These are phyloP conservation scores for Aureobasidium sp. DNA, from an alignment of 2,329 filamentous ascomycete genomes.

Conservation along the genomic window DNA sequence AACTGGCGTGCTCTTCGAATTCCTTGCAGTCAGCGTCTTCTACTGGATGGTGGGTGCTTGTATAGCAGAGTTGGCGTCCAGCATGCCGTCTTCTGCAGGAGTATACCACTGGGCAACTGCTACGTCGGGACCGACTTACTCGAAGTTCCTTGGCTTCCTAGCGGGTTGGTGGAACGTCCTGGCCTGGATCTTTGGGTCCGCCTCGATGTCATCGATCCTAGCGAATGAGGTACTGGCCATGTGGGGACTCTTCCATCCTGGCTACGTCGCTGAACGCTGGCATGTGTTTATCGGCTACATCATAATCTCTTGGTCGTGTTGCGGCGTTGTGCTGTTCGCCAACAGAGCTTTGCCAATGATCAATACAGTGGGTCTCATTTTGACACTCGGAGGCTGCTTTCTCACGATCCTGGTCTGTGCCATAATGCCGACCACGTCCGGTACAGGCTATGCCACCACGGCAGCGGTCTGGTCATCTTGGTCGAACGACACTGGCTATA, in stretches of 20 bases:
- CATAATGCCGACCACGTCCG: constrained; percentile 45
- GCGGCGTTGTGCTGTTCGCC: constrained; percentile 44
- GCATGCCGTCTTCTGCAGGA: constrained; percentile 30
- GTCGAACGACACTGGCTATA: constrained; percentile 36
- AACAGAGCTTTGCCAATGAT: constrained; percentile 48
- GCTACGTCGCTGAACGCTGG: constrained; percentile 42
- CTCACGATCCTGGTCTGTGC: constrained; percentile 51
- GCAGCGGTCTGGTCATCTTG: constrained; percentile 38
- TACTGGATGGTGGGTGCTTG: constrained; percentile 46
- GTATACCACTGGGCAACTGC: constrained; percentile 50
- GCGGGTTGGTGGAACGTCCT: constrained; percentile 34
- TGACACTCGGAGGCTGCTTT: constrained; percentile 48
- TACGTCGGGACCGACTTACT: constrained; percentile 41
- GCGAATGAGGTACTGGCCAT: constrained; percentile 42
- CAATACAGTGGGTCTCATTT: constrained; percentile 49
- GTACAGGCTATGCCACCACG: constrained; percentile 34
- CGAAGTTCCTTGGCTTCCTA: constrained; percentile 43
- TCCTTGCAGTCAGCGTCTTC: constrained; percentile 44
- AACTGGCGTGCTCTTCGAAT: constrained; percentile 41
- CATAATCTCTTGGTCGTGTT: constrained; percentile 42
- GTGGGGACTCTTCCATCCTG: constrained; percentile 44
- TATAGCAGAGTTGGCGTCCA: constrained; percentile 43
- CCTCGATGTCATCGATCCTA: constrained; percentile 36
- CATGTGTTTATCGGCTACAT: constrained; percentile 47
- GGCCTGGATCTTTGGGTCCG: neutral